Base-by-base conservation (phyloP, 2,329 filamentous ascomycete genomes). In the Pseudogymnoascus sp. region DNA sequence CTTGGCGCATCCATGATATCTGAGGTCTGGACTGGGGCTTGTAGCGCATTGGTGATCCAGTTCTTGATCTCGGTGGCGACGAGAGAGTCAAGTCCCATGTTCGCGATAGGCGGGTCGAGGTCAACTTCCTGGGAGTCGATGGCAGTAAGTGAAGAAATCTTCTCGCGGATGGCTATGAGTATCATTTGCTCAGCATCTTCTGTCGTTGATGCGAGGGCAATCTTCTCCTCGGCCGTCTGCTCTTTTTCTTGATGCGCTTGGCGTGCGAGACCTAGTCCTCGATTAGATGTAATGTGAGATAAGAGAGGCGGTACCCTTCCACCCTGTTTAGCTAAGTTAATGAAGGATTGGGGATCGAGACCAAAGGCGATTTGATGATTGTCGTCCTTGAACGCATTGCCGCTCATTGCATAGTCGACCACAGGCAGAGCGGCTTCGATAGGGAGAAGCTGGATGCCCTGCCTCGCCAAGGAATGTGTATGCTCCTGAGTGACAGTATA, bases 51-150 rank as follows among this genome's bases (percentile, higher is more conserved):
- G 14, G 37, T 38, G 37, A 38, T 38, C 78, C 79, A 81, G 64
- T 76, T 80, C 14, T 79, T 74, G 4, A 81, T 71, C 6, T 77
- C 77, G 23, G 81, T 78, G 2, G 79, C 80, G 7, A 81, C 77
- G 7, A 82, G 72, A 0, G 79, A 81, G 70, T 82, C 80, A 4
- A 82, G 75, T 1, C 80, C 80, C 55, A 80, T 80, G 2, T 75
- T 75, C 11, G 62, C n/a, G 16, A 61, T 33, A 16, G 62, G n/a
- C 26, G n/a, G 23, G 35, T 33, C 38, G 12, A 61, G 14, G 37
- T 61, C 59, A 19, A 61, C 26, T 45, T 63, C 62, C 16, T 62
- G 23, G 31, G 26, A 59, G 23, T 19, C 31, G 31, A 33, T 6
- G 8, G 35, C 19, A 16, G 59, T 23, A 23, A 62, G 35, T 3